A percentile compares a stretch with the other conserved stretches of the same genome.
These are phyloP conservation scores for Microcos paniculata DNA, from an alignment of 345 rosid species.

Conservation along the genomic window DNA sequence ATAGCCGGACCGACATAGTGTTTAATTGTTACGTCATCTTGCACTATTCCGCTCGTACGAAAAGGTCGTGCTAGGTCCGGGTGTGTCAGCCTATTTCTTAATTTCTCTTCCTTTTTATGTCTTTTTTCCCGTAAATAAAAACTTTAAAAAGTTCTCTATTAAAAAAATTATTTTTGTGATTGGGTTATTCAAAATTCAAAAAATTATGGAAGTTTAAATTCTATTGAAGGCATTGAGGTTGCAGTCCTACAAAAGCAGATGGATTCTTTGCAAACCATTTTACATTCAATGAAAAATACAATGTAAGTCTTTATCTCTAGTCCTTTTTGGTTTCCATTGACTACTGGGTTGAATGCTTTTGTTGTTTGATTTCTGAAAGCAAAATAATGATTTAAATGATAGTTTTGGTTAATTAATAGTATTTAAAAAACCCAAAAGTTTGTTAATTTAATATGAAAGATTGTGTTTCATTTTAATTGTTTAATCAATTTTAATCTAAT, in stretches of 20 bases:
- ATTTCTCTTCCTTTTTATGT: background rate
- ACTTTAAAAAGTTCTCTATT: background rate
- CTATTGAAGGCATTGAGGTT: constrained; percentile 49
- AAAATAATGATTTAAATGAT: background rate
- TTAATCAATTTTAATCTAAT: background rate
- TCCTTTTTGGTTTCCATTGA: background rate
- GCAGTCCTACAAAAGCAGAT: constrained; percentile 66
- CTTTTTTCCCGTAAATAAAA: background rate
- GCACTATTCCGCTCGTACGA: too few relatives aligned
- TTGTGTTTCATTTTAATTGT: background rate
- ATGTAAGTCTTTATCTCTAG: constrained; percentile 38
- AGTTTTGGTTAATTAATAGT: background rate
- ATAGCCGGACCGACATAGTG: too few relatives aligned
- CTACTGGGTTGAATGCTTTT: too few relatives aligned
- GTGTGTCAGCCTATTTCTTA: too few relatives aligned
- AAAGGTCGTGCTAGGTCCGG: too few relatives aligned
- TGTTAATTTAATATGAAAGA: background rate
- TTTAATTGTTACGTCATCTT: too few relatives aligned
- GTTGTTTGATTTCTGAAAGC: background rate
- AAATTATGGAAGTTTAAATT: constrained; percentile 53
- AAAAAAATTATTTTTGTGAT: background rate
- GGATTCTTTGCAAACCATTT: constrained; percentile 56
- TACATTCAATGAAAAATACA: constrained; percentile 56
- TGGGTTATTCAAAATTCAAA: constrained; percentile 54
- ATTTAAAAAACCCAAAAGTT: background rate